Evolutionary conservation across 2,329 filamentous ascomycete genomes (phyloP).

Genomic region (Neopestalotiopsis clavispora): DNA sequence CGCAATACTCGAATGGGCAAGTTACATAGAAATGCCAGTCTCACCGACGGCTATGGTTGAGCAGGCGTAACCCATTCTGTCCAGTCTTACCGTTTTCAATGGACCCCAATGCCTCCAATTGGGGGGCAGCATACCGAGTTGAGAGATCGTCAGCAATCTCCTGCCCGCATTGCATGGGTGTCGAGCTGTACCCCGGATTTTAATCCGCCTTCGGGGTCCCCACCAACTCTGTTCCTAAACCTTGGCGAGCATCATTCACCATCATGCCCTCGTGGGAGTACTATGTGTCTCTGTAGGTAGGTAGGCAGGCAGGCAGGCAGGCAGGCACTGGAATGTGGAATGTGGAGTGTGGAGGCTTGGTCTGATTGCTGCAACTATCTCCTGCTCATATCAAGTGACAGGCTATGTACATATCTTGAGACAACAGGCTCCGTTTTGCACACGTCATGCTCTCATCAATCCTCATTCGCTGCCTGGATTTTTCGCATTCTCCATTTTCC

Average conservation of each 20-base stretch:
- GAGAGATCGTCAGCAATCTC: conserved; percentile 12
- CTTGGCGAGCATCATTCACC: background rate
- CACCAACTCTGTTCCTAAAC: conserved; percentile 3
- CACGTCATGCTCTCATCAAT: conserved; percentile 15
- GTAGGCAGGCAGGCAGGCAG: too few species aligned
- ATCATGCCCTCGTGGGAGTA: background rate
- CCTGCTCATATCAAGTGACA: conserved; percentile 4
- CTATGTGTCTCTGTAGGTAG: too few species aligned
- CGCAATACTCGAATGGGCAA: background rate
- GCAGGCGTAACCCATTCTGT: conserved; percentile 11
- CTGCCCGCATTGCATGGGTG: background rate
- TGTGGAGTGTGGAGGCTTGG: background rate
- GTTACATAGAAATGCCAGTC: background rate
- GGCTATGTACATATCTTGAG: conserved; percentile 15
- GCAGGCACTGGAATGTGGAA: background rate
- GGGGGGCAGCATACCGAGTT: background rate
- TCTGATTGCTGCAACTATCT: conserved; percentile 16
- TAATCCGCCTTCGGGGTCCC: conserved; percentile 15
- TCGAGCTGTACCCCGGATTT: conserved; percentile 16
- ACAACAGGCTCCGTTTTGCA: background rate
- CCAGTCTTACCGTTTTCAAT: background rate
- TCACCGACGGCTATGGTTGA: background rate
- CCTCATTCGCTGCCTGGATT: conserved; percentile 11
- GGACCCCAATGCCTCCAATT: conserved; percentile 3
- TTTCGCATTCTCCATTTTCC: conserved; percentile 8